Conservation (phyloP, 1,284 basidiomycete genomes). For the Trametes versicolor region DNA sequence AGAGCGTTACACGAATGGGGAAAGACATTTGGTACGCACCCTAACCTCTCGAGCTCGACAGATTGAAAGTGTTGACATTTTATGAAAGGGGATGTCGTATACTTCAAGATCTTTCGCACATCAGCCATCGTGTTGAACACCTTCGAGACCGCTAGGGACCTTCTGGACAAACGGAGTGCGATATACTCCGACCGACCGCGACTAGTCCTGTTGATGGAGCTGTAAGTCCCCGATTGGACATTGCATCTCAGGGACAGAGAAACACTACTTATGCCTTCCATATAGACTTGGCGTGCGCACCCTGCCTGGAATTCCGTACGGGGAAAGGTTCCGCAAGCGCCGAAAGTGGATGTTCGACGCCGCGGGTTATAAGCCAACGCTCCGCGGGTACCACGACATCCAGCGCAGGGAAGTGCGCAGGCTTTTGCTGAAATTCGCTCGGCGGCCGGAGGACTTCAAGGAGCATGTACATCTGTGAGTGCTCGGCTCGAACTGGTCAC, state of each 20-base stretch:
- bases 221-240: constrained; percentile 34
- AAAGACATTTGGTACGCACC: constrained; percentile 32
- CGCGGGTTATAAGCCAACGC: constrained; percentile 35
- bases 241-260: too few species aligned
- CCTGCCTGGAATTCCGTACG: constrained; percentile 39
- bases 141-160: constrained; percentile 45
- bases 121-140: constrained; percentile 50
- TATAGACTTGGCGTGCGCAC: constrained; percentile 36
- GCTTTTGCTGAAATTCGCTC: constrained; percentile 36
- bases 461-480: constrained; percentile 40
- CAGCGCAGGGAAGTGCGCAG: constrained; percentile 38
- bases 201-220: constrained; percentile 39
- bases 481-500: too few species aligned
- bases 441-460: constrained; percentile 35
- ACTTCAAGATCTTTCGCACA: constrained; percentile 39
- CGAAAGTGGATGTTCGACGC: constrained; percentile 43
- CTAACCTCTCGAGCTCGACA: background rate
- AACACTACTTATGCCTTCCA: background rate
- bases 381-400: constrained; percentile 35
- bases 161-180: constrained; percentile 51
- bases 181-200: constrained; percentile 51
- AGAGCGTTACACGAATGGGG: constrained; percentile 12
- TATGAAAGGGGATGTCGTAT: constrained; percentile 2
- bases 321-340: constrained; percentile 42
- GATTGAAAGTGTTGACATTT: background rate